A percentile compares a stretch with the other conserved stretches of the same genome.
Evolutionary conservation across 2,329 filamentous ascomycete genomes (phyloP).

Genomic region (Monilinia laxa): DNA sequence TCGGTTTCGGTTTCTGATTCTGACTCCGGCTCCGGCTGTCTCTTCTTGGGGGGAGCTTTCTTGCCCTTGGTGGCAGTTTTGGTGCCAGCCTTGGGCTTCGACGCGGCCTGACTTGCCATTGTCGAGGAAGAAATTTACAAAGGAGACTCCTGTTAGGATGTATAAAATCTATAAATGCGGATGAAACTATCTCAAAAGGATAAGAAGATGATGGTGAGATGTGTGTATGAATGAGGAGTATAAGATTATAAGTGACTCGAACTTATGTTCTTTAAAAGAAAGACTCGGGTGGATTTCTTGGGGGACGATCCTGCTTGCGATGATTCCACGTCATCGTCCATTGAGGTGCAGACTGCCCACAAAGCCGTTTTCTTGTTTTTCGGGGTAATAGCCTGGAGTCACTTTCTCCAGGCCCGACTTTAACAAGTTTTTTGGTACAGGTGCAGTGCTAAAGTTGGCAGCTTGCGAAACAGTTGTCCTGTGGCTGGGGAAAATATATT

Average conservation of each 20-base stretch:
- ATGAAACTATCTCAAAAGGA: neutral
- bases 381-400: neutral
- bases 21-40: slow-evolving; percentile 12
- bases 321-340: slow-evolving; percentile 21
- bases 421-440: slow-evolving; percentile 9
- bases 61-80: slow-evolving; percentile 19
- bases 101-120: slow-evolving; percentile 16
- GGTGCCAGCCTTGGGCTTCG: slow-evolving; percentile 19
- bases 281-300: slow-evolving; percentile 13
- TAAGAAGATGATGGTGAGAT: neutral
- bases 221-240: slow-evolving; percentile 1
- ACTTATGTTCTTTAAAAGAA: slow-evolving; percentile 22
- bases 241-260: slow-evolving; percentile 11
- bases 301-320: slow-evolving; percentile 12
- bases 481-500: slow-evolving; percentile 14
- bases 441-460: slow-evolving; percentile 18
- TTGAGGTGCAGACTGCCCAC: slow-evolving; percentile 1
- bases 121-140: neutral
- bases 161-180: neutral
- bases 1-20: slow-evolving; percentile 16
- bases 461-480: slow-evolving; percentile 13
- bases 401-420: slow-evolving; percentile 7
- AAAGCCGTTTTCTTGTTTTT: slow-evolving; percentile 20
- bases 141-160: slow-evolving; percentile 2
- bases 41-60: slow-evolving; percentile 18